Evolutionary conservation across 257 asterid species (phyloP).

Genomic region (Pogostemon cablin): DNA sequence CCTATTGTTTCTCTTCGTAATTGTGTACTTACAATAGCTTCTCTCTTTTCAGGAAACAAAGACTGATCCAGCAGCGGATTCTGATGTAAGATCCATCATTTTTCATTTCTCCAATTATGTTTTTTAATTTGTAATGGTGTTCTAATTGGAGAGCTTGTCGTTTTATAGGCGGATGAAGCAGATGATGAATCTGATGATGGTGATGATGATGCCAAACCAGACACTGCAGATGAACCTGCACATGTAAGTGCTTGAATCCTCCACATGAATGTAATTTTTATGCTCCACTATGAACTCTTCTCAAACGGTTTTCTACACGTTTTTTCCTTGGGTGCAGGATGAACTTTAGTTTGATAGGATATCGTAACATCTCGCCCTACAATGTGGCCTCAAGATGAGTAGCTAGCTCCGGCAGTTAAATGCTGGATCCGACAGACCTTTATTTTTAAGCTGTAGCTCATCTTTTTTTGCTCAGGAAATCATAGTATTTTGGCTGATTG

Average conservation of each 20-base stretch:
- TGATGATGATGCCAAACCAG: slow-evolving; percentile 49
- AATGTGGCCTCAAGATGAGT: slow-evolving; percentile 26
- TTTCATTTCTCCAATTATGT: not conserved
- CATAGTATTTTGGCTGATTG: slow-evolving; percentile 28
- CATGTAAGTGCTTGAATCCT: slow-evolving; percentile 47
- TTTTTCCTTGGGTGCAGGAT: slow-evolving; percentile 47
- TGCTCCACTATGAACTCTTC: not conserved
- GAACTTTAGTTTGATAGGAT: slow-evolving; percentile 49
- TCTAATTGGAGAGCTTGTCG: not conserved
- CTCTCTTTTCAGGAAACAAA: slow-evolving; percentile 37
- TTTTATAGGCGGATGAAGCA: slow-evolving; percentile 66
- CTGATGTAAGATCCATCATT: slow-evolving; percentile 38
- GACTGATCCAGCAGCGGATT: slow-evolving; percentile 59
- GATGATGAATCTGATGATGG: slow-evolving; percentile 48
- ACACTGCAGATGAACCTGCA: slow-evolving; percentile 35
- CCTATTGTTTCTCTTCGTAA: not conserved
- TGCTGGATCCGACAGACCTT: not conserved
- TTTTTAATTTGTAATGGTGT: not conserved
- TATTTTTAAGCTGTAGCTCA: slow-evolving; percentile 35
- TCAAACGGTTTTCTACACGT: not conserved
- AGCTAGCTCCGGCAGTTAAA: slow-evolving; percentile 27
- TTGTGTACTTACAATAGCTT: not conserved
- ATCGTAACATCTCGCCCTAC: slow-evolving; percentile 3
- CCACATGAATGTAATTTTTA: not conserved
- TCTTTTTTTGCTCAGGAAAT: slow-evolving; percentile 19